Evolutionary conservation across 139 green algal species (phyloP), one percentile per base, ranked within the genome.

Genomic region (Marvania coccoides): DNA sequence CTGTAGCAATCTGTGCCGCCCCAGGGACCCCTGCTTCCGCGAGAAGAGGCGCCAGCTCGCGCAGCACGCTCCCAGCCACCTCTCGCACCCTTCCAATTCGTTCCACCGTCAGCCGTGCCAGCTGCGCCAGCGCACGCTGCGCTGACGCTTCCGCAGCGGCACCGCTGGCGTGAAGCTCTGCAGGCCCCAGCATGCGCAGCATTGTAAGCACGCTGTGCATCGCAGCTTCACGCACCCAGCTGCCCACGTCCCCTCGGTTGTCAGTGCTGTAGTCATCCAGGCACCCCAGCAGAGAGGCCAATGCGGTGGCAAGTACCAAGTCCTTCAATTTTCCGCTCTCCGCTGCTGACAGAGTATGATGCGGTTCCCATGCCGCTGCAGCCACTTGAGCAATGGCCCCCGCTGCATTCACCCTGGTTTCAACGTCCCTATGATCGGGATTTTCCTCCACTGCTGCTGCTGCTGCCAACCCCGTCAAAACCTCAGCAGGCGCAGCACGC

Each of bases 191-290:
- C 24, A 85, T 58, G 3, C 29, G 23, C 33, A 86, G 51, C 24
- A 82, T 23, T 1, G 4, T 13, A 3, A 55, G 39, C 31, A 93
- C 37, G 1, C 42, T 62, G 19, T 74, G 56, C 77, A 97, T 94
- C 12, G 88, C 85, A 6, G 87, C 91, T 67, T 95, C 87, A 0
- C 94, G 77, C 65, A 97, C 89, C 88, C 88, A 96, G 69, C 83
- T 93, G 28, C 95, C 95, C 42, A 98, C 88, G 58, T 99, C 95
- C 0, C 95, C 95, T 6, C 90, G 78, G 69, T 95, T 92, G 80
- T 99, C 95, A 6, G 80, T 86, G 38, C 77, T 87, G 78, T 98
- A 99, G 66, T 99, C 95, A 13, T 83, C 73, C 61, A 95, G 54
- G 3, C 77, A 77, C 10, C 35, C 42, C 48, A 91, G 58, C 54